Evolutionary conservation across 2,329 filamentous ascomycete species (phyloP).

Genomic region (Fusarium tuaranense): DNA sequence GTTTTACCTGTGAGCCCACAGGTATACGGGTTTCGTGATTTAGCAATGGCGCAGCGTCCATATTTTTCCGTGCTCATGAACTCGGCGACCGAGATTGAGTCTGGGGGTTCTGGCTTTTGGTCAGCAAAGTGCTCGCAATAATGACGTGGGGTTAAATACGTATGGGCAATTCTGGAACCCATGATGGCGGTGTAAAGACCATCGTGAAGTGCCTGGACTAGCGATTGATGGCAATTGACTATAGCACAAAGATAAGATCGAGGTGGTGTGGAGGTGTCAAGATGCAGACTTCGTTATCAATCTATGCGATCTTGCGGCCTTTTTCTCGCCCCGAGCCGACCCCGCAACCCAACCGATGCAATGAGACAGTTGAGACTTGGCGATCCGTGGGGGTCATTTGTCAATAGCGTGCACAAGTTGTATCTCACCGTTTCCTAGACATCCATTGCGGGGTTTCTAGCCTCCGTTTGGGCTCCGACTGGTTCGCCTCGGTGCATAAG

Average conservation of each 20-base stretch:
- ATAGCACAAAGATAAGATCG: not conserved
- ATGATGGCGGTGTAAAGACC: constrained; percentile 18
- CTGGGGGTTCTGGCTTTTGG: constrained; percentile 9
- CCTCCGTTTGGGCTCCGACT: not conserved
- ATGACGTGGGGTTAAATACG: fast-evolving
- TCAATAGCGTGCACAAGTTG: not conserved
- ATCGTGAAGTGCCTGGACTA: not conserved
- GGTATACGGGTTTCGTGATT: constrained; percentile 79
- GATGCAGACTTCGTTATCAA: not conserved
- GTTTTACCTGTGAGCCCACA: constrained; percentile 79
- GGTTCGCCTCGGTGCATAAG: not conserved
- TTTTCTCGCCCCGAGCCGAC: not conserved
- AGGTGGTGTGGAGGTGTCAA: not conserved
- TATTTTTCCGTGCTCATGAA: constrained; percentile 74
- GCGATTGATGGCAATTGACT: fast-evolving
- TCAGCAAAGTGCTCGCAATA: not conserved
- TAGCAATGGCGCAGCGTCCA: constrained; percentile 65
- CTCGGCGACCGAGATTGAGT: constrained; percentile 68
- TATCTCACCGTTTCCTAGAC: not conserved
- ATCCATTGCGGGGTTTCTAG: not conserved
- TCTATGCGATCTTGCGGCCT: not conserved
- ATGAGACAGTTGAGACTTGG: not conserved
- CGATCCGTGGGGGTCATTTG: not conserved
- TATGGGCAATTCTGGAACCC: constrained; percentile 15
- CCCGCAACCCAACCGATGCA: not conserved